Evolutionary conservation across 2,329 filamentous ascomycete genomes (phyloP).

Genomic region (Stachybotrys chartarum): DNA sequence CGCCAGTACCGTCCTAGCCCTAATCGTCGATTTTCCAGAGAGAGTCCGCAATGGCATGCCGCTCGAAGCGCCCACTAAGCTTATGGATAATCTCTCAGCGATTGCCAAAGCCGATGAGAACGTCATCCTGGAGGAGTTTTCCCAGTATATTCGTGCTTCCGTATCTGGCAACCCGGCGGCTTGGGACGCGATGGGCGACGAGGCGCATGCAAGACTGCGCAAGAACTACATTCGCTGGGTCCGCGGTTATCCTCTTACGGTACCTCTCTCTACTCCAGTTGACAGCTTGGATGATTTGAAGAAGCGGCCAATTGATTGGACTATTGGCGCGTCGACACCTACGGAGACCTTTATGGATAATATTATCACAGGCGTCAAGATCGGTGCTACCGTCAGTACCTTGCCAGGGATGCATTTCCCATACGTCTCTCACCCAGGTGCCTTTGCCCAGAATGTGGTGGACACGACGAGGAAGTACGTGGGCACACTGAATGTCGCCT

Average conservation of each 20-base stretch:
- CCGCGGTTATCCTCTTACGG: not conserved
- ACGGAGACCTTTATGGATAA: not conserved
- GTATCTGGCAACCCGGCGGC: not conserved
- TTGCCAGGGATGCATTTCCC: conserved; percentile 1
- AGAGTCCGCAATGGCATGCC: conserved; percentile 1
- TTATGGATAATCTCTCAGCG: not conserved
- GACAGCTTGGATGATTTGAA: not conserved
- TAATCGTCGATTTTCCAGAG: not conserved
- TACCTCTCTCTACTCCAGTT: not conserved
- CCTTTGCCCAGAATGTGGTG: not conserved
- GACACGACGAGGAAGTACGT: not conserved
- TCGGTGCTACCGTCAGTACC: not conserved
- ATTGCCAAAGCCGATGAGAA: not conserved
- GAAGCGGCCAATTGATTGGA: conserved; percentile 1
- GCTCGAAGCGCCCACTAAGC: not conserved
- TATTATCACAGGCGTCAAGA: not conserved
- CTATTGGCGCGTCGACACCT: not conserved
- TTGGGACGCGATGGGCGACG: not conserved
- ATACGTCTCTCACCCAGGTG: not conserved
- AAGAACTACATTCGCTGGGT: not conserved
- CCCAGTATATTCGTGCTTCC: not conserved
- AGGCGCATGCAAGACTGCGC: not conserved
- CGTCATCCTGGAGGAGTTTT: not conserved
- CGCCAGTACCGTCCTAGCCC: not conserved
- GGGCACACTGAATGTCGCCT: too few species aligned